These are phyloP conservation scores for Neonectria punicea DNA, from an alignment of 2,329 filamentous ascomycete species.

Conservation along the genomic window DNA sequence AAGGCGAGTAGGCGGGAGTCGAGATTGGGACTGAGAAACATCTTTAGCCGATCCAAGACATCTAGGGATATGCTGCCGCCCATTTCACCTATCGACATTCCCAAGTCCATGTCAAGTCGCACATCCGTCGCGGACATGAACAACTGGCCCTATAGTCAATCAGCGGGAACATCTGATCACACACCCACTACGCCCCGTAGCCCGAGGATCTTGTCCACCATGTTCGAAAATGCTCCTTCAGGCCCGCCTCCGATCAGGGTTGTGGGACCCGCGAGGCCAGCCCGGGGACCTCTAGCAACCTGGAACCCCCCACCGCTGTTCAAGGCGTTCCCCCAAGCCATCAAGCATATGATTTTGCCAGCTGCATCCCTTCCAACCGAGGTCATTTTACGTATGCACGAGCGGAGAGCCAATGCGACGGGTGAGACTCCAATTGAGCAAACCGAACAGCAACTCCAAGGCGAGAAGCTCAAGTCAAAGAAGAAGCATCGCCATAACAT, in stretches of 20 bases:
- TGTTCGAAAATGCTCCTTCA: slow-evolving; percentile 35
- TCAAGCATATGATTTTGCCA: slow-evolving; percentile 77
- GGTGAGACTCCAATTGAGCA: slow-evolving; percentile 32
- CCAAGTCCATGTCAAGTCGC: slow-evolving; percentile 53
- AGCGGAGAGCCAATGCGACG: slow-evolving; percentile 52
- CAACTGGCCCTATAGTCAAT: slow-evolving; percentile 54
- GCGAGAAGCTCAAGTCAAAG: slow-evolving; percentile 52
- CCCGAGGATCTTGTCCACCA: slow-evolving; percentile 39
- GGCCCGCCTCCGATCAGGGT: slow-evolving; percentile 28
- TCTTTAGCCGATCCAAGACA: slow-evolving; percentile 61
- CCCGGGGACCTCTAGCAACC: slow-evolving; percentile 50
- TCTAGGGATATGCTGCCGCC: slow-evolving; percentile 48
- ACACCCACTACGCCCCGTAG: slow-evolving; percentile 42
- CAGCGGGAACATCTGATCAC: slow-evolving; percentile 51
- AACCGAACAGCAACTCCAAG: slow-evolving; percentile 26
- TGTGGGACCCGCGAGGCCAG: slow-evolving; percentile 32
- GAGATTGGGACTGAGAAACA: slow-evolving; percentile 60
- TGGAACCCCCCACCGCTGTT: slow-evolving; percentile 83
- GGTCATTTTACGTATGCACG: slow-evolving; percentile 70
- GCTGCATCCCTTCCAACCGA: slow-evolving; percentile 76
- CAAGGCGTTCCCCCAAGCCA: slow-evolving; percentile 86
- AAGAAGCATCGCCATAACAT: slow-evolving; percentile 60
- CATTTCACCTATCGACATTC: slow-evolving; percentile 43
- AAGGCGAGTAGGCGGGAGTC: slow-evolving; percentile 62
- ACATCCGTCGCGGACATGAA: slow-evolving; percentile 59